A percentile compares a stretch with the other conserved stretches of the same genome.
Conservation (phyloP, 202 grass and related monocot genomes). For the Panicum hallii region DNA sequence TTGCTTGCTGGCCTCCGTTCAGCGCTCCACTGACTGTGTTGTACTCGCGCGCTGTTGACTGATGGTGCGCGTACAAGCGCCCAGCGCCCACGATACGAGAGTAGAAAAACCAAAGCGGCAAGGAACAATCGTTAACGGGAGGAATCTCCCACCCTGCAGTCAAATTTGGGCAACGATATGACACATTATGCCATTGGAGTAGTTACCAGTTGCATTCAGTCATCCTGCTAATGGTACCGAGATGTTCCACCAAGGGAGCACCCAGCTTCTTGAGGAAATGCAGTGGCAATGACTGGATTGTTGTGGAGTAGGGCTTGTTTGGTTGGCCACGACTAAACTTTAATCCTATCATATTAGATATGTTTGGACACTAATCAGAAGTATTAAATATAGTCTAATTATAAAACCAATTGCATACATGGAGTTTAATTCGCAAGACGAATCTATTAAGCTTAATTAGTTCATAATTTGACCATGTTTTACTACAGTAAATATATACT, state of each 20-base stretch:
- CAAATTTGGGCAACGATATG: neutral
- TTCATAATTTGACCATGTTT: no score
- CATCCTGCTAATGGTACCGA: neutral
- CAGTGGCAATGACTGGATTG: neutral
- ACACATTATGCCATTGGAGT: neutral
- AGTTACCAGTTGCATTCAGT: neutral
- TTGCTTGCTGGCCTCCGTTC: neutral
- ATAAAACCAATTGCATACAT: no score
- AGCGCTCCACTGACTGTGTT: no score
- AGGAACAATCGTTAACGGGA: neutral
- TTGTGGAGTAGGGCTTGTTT: neutral
- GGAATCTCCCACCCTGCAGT: neutral
- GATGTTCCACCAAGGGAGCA: neutral
- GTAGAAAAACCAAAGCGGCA: neutral
- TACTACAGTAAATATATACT: no score
- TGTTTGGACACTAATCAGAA: no score
- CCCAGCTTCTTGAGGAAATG: neutral
- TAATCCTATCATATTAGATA: no score
- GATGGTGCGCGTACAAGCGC: neutral
- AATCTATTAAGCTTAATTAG: no score
- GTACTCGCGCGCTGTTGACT: neutral
- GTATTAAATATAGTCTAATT: no score
- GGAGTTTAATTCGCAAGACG: no score
- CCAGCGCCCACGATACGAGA: neutral
- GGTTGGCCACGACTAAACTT: no score